Conservation (phyloP, 169 alveolate species). For the Cryptosporidium parvum region DNA sequence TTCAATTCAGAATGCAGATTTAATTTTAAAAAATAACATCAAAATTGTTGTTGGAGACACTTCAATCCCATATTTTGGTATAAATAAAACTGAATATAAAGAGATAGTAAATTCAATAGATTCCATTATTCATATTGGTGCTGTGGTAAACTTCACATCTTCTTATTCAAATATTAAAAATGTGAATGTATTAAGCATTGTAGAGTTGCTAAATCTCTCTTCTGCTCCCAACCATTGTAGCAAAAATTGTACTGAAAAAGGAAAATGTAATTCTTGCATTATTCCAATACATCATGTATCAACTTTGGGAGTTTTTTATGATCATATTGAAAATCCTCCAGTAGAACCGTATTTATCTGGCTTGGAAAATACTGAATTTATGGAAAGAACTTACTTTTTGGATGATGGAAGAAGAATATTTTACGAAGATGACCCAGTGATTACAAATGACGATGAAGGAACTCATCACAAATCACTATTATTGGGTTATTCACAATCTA, state of each 20-base stretch:
- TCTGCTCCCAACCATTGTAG: conserved; percentile 18
- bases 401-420: conserved; percentile 72
- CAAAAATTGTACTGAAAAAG: conserved; percentile 26
- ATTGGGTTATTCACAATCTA: conserved; percentile 72
- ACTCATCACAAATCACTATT: conserved; percentile 36
- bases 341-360: conserved; percentile 44
- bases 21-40: conserved; percentile 30
- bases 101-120: conserved; percentile 47
- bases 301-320: conserved; percentile 70
- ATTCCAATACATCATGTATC: conserved; percentile 70
- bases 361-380: conserved; percentile 31
- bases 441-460: conserved; percentile 43
- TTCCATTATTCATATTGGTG: conserved; percentile 68
- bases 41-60: conserved; percentile 49
- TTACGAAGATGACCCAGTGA: conserved; percentile 72
- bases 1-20: conserved; percentile 13
- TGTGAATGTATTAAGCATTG: conserved; percentile 32
- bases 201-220: conserved; percentile 39
- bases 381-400: conserved; percentile 40
- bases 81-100: not conserved
- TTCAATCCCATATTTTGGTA: conserved; percentile 47
- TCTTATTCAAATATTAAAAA: conserved; percentile 44
- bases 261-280: conserved; percentile 42
- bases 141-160: conserved; percentile 65
- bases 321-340: conserved; percentile 71